A percentile compares a stretch with the other conserved stretches of the same genome.
phyloP scores from a whole-genome alignment of 2,329 filamentous ascomycete genomes.

The Chalaropsis ovoidea region DNA sequence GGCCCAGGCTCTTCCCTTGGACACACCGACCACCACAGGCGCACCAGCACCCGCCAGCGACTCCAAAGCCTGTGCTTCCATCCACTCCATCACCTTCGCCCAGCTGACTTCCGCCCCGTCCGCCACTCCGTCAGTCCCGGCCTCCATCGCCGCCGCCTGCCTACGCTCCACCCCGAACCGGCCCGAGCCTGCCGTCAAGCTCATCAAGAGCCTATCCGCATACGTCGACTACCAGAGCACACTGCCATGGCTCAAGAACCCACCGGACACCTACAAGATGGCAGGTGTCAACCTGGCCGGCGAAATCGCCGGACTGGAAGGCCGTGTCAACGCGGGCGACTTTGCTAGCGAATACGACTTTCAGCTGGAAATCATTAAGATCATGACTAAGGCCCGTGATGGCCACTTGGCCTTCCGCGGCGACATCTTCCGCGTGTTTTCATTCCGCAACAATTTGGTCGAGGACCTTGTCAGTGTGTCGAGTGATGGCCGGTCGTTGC shows the following conservation, averaged over 20 bases:
- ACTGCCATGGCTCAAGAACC: conserved; percentile 41
- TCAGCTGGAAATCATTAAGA: conserved; percentile 43
- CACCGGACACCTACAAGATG: conserved; percentile 43
- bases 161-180: conserved; percentile 35
- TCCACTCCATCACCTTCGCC: conserved; percentile 8
- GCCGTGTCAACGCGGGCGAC: conserved; percentile 35
- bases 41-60: conserved; percentile 6
- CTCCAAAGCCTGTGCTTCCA: conserved; percentile 12
- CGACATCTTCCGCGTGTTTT: conserved; percentile 45
- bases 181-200: conserved; percentile 31
- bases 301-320: conserved; percentile 38
- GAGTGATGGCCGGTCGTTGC: conserved; percentile 47
- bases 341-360: conserved; percentile 48
- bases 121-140: conserved; percentile 33
- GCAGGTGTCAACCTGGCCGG: conserved; percentile 41
- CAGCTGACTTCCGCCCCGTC: background rate
- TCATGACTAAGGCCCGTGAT: conserved; percentile 47
- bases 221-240: conserved; percentile 43
- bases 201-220: conserved; percentile 35
- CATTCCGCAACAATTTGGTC: conserved; percentile 33
- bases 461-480: conserved; percentile 49
- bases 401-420: conserved; percentile 53
- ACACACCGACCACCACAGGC: background rate
- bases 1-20: conserved; percentile 1
- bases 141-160: conserved; percentile 34